These are phyloP conservation scores for Leccinum griseonigrum DNA, from an alignment of 1,284 basidiomycete genomes.

Conservation along the genomic window DNA sequence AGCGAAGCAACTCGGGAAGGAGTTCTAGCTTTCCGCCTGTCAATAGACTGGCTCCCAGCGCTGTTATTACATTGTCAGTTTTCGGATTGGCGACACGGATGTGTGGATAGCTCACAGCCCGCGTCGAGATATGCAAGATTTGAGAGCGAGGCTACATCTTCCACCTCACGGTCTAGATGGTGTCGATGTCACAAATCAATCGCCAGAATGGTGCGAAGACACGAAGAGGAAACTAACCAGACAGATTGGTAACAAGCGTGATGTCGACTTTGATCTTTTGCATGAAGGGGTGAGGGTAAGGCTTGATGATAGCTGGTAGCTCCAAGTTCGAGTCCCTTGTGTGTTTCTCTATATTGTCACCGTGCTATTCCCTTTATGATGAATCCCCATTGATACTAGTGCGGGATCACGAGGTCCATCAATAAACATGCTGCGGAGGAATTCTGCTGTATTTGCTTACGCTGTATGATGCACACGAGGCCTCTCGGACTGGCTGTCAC, in stretches of 20 bases:
- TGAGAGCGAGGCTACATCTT: not conserved
- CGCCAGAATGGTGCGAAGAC: not conserved
- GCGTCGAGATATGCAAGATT: not conserved
- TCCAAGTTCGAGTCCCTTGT: no score
- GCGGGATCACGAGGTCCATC: no score
- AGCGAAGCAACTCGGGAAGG: not conserved
- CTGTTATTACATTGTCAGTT: not conserved
- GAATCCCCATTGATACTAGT: no score
- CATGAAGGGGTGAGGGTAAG: not conserved
- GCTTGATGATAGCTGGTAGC: no score
- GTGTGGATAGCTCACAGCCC: not conserved
- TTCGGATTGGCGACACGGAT: not conserved
- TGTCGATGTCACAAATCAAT: no score
- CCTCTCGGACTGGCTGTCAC: no score
- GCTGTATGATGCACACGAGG: no score
- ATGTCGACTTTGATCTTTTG: not conserved
- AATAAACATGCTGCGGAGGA: no score
- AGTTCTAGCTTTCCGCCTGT: conserved; percentile 6
- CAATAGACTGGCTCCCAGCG: not conserved
- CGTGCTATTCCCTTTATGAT: no score
- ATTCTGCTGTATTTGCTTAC: no score
- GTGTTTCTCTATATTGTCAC: no score
- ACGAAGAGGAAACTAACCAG: not conserved
- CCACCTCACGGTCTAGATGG: conserved; percentile 1
- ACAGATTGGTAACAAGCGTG: not conserved